Evolutionary conservation across 2,329 filamentous ascomycete genomes (phyloP).

Genomic region (Fusarium sp.): DNA sequence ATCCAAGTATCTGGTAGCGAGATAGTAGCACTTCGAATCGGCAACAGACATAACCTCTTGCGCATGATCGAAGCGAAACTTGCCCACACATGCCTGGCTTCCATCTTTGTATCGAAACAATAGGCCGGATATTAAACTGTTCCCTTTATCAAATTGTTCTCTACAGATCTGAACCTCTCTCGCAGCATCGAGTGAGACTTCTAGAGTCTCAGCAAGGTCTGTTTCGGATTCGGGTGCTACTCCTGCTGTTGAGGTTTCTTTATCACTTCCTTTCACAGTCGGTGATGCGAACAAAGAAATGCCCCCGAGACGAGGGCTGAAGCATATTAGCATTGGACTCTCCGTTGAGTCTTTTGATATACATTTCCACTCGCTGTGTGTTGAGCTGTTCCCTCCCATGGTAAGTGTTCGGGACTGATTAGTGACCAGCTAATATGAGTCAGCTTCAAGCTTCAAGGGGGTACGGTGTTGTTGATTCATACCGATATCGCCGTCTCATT

Average conservation of each 20-base stretch:
- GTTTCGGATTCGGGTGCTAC: background rate
- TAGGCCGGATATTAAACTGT: background rate
- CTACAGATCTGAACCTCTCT: background rate
- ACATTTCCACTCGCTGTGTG: background rate
- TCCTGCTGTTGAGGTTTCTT: background rate
- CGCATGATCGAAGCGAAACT: conserved; percentile 2
- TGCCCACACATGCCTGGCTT: background rate
- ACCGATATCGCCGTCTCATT: background rate
- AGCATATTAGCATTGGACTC: background rate
- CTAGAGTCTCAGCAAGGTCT: background rate
- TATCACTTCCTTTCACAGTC: background rate
- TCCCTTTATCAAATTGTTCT: background rate
- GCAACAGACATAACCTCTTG: background rate
- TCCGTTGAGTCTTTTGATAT: background rate
- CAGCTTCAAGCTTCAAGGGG: background rate
- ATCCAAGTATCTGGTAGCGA: background rate
- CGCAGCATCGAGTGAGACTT: background rate
- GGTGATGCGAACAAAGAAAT: background rate
- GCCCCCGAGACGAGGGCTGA: background rate
- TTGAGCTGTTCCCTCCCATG: background rate
- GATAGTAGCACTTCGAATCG: background rate
- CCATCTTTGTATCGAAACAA: background rate
- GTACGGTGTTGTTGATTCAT: no score
- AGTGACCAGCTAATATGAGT: conserved; percentile 11
- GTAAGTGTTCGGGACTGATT: conserved; percentile 3